A percentile compares a stretch with the other conserved stretches of the same genome.
phyloP scores from a whole-genome alignment of 2,329 filamentous ascomycete species.

The Pyricularia sp. region DNA sequence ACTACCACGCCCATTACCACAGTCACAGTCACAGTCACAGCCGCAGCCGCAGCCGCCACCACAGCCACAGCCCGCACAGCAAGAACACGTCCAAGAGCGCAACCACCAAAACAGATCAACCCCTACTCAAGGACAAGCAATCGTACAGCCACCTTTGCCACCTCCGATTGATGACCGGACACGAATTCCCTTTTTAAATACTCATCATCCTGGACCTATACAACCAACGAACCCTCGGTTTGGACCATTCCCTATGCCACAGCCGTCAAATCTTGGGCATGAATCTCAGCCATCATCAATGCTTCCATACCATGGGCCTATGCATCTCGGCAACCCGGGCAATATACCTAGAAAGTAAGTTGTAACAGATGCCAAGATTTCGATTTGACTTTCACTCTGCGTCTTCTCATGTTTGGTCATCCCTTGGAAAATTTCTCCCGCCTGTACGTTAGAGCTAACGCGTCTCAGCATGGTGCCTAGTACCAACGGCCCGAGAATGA shows the following conservation, averaged over 20 bases:
- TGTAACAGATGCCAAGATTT: too few relatives aligned
- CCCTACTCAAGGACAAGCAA: neutral
- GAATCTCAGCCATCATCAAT: neutral
- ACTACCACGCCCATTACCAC: too few relatives aligned
- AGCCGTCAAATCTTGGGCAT: neutral
- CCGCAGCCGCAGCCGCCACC: too few relatives aligned
- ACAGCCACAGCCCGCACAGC: too few relatives aligned
- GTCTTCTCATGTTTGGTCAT: neutral
- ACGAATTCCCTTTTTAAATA: neutral
- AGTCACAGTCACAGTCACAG: too few relatives aligned
- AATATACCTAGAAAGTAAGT: neutral
- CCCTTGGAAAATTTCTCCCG: too few relatives aligned
- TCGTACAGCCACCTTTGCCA: neutral
- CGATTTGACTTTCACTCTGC: neutral
- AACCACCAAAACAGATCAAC: neutral
- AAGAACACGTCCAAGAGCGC: neutral
- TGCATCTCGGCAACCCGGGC: neutral
- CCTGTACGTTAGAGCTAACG: neutral
- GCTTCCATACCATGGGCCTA: neutral
- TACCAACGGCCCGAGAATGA: neutral
- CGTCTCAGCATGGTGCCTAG: neutral
- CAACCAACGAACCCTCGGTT: neutral
- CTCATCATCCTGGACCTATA: neutral
- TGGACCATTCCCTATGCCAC: neutral
- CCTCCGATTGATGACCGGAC: neutral